These are phyloP conservation scores for Neurospora sp. DNA, from an alignment of 495 filamentous ascomycete species.

Conservation along the genomic window DNA sequence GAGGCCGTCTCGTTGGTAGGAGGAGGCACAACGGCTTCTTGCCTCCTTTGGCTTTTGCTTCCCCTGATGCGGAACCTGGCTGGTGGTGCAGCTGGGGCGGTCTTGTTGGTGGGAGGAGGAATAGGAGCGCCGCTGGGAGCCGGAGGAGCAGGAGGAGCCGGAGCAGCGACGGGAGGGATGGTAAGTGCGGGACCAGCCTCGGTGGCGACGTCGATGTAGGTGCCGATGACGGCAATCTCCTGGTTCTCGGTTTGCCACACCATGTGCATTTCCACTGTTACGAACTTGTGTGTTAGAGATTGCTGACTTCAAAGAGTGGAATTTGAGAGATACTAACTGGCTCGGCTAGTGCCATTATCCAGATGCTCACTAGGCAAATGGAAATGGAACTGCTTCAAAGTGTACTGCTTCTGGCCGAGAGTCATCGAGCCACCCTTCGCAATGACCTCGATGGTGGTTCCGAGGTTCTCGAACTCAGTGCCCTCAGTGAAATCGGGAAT, in stretches of 20 bases:
- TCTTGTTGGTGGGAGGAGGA: not conserved
- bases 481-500: slow-evolving; percentile 27
- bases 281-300: slow-evolving; percentile 6
- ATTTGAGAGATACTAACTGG: slow-evolving; percentile 21
- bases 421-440: slow-evolving; percentile 30
- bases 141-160: slow-evolving; percentile 2
- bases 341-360: slow-evolving; percentile 30
- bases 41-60: not conserved
- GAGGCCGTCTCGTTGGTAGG: not conserved
- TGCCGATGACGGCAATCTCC: slow-evolving; percentile 47
- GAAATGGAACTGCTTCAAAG: slow-evolving; percentile 58
- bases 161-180: not conserved
- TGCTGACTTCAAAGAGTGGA: not conserved
- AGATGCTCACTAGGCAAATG: slow-evolving; percentile 64
- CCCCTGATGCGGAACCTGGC: not conserved
- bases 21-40: not conserved
- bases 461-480: slow-evolving; percentile 49
- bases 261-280: slow-evolving; percentile 55
- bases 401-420: slow-evolving; percentile 37
- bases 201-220: slow-evolving; percentile 48
- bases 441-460: slow-evolving; percentile 49
- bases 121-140: slow-evolving; percentile 12
- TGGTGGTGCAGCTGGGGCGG: not conserved
- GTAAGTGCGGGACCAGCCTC: slow-evolving; percentile 15
- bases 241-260: slow-evolving; percentile 41